A percentile compares a stretch with the other conserved stretches of the same genome.
These are phyloP conservation scores for Colletotrichum salicis DNA, from an alignment of 2,329 filamentous ascomycete genomes.

Conservation along the genomic window DNA sequence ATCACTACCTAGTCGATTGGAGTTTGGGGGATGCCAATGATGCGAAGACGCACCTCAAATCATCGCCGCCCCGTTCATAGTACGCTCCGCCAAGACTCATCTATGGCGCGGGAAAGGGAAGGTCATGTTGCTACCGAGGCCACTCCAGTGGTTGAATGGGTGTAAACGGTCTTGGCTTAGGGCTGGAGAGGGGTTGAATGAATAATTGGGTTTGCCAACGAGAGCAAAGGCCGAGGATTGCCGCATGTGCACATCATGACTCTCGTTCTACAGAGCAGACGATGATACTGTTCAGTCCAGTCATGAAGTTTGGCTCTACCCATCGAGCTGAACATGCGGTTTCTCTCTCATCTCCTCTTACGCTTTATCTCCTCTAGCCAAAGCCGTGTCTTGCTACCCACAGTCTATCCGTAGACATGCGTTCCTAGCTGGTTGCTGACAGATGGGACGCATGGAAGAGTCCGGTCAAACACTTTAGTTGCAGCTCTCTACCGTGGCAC, in stretches of 20 bases:
- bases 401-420: not conserved
- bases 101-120: not conserved
- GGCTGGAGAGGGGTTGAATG: not conserved
- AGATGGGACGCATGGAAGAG: not conserved
- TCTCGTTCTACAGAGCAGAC: too few relatives aligned
- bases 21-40: not conserved
- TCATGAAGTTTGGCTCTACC: not conserved
- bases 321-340: not conserved
- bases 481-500: conserved; percentile 1
- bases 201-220: not conserved
- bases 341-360: not conserved
- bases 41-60: not conserved
- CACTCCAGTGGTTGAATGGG: not conserved
- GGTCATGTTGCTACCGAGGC: not conserved
- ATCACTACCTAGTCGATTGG: not conserved
- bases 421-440: not conserved
- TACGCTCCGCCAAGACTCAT: not conserved
- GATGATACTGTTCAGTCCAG: not conserved
- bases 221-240: conserved; percentile 4
- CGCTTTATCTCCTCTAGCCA: not conserved
- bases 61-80: not conserved
- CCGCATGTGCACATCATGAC: conserved; percentile 6
- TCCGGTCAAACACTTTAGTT: not conserved
- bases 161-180: conserved; percentile 19
- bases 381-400: not conserved